phyloP scores from a whole-genome alignment of 345 rosid genomes.

The Salix suchowensis region DNA sequence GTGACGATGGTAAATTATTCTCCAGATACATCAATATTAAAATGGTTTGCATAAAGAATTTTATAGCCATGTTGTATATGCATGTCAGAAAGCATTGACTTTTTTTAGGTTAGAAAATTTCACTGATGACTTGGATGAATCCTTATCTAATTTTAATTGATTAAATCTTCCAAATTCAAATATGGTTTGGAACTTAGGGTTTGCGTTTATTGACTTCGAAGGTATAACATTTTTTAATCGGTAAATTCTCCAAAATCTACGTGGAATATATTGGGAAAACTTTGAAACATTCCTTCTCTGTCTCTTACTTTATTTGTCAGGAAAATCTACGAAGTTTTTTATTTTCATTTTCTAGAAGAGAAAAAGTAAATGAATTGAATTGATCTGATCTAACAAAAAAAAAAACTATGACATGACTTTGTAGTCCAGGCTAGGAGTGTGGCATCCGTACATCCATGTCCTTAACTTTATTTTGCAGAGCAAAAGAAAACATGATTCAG shows the following conservation, averaged over 20 bases:
- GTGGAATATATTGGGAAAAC: background rate
- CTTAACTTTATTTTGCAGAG: background rate
- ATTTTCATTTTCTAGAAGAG: background rate
- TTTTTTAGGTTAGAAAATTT: no score
- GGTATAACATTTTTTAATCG: no score
- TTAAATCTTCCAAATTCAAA: background rate
- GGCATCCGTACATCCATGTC: background rate
- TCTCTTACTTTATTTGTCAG: background rate
- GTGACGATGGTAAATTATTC: no score
- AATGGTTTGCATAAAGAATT: no score
- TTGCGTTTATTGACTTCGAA: background rate
- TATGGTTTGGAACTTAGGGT: background rate
- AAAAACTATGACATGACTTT: background rate
- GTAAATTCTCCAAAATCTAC: background rate
- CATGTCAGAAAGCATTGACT: no score
- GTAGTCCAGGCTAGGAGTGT: background rate
- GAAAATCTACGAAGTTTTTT: background rate
- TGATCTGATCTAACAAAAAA: background rate
- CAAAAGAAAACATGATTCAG: background rate
- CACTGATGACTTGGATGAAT: no score
- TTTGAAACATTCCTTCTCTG: background rate
- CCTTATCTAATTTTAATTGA: no score
- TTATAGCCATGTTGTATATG: no score
- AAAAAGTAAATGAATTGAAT: background rate
- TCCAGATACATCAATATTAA: no score